phyloP scores from a whole-genome alignment of 495 filamentous ascomycete species.

The Neurospora sp. region DNA sequence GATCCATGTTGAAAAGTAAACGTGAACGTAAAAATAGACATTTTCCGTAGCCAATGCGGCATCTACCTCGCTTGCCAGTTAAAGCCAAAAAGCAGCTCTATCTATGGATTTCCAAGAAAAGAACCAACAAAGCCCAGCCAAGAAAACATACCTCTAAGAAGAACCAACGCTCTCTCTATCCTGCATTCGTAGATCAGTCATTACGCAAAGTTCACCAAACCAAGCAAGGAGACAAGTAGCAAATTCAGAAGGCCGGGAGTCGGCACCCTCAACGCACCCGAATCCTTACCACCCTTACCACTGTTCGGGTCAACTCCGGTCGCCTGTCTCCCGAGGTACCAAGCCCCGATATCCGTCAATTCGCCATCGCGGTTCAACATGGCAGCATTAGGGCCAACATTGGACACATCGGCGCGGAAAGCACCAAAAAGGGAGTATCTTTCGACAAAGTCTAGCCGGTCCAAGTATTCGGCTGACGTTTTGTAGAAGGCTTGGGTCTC shows the following conservation, averaged over 20 bases:
- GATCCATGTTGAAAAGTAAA: not conserved
- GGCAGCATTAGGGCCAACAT: conserved; percentile 58
- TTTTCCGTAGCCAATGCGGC: not conserved
- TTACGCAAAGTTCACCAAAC: not conserved
- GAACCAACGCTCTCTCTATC: not conserved
- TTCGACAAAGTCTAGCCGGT: conserved; percentile 47
- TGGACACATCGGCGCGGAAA: conserved; percentile 54
- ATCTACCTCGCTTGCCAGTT: not conserved
- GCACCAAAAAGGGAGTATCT: conserved; percentile 67
- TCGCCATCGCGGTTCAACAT: conserved; percentile 52
- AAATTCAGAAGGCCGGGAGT: not conserved
- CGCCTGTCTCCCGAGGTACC: conserved; percentile 53
- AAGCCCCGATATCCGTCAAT: conserved; percentile 63
- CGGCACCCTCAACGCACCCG: not conserved
- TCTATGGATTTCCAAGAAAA: not conserved
- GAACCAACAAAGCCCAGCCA: not conserved
- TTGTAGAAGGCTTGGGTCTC: conserved; percentile 58
- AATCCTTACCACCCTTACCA: conserved; percentile 2
- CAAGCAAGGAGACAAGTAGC: not conserved
- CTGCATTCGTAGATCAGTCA: not conserved
- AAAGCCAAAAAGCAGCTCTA: not conserved
- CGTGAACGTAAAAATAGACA: not conserved
- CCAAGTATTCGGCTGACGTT: conserved; percentile 50
- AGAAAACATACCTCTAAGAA: not conserved
- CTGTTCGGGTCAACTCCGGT: conserved; percentile 33